Percentiles rank a stretch among this genome's conserved stretches.
Evolutionary conservation across 2,329 filamentous ascomycete species (phyloP).

Genomic region (Domatiomyces catenatus): DNA sequence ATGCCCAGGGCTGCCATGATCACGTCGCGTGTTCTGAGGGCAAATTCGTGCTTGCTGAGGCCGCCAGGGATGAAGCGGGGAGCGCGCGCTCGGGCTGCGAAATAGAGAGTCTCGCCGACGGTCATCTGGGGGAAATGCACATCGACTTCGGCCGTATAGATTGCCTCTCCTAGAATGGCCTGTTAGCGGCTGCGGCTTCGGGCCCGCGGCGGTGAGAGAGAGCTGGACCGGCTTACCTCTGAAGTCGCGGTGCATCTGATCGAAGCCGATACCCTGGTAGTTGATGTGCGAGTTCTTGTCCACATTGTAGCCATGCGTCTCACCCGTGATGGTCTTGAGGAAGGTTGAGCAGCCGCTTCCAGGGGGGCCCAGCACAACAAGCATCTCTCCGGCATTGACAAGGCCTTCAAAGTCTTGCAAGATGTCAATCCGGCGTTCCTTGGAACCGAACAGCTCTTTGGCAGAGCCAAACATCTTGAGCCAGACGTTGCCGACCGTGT

Average conservation of each 20-base stretch:
- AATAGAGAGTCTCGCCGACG: slow-evolving; percentile 59
- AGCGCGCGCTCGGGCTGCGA: slow-evolving; percentile 39
- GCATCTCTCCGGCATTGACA: slow-evolving; percentile 41
- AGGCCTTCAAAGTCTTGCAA: slow-evolving; percentile 50
- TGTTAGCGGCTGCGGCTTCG: background rate
- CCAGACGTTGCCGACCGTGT: slow-evolving; percentile 29
- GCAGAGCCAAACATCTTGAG: slow-evolving; percentile 22
- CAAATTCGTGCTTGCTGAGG: slow-evolving; percentile 30
- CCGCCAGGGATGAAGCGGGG: slow-evolving; percentile 26
- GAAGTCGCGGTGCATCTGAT: slow-evolving; percentile 61
- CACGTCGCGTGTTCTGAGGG: slow-evolving; percentile 29
- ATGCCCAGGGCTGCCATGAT: slow-evolving; percentile 39
- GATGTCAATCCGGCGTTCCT: slow-evolving; percentile 40
- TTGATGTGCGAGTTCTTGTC: slow-evolving; percentile 57
- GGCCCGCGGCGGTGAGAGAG: too few species aligned
- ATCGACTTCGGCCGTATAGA: slow-evolving; percentile 75
- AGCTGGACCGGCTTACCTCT: slow-evolving; percentile 29
- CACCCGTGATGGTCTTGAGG: slow-evolving; percentile 65
- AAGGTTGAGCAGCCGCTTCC: slow-evolving; percentile 56
- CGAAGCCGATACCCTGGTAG: slow-evolving; percentile 58
- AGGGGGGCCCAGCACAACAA: slow-evolving; percentile 40
- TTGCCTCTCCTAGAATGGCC: slow-evolving; percentile 45
- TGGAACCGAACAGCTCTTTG: slow-evolving; percentile 19
- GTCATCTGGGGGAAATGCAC: slow-evolving; percentile 64
- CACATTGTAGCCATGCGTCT: slow-evolving; percentile 61